Evolutionary conservation across 2,329 filamentous ascomycete species (phyloP), one percentile per base, ranked within the genome.

Genomic region (Aureobasidium pullulans): DNA sequence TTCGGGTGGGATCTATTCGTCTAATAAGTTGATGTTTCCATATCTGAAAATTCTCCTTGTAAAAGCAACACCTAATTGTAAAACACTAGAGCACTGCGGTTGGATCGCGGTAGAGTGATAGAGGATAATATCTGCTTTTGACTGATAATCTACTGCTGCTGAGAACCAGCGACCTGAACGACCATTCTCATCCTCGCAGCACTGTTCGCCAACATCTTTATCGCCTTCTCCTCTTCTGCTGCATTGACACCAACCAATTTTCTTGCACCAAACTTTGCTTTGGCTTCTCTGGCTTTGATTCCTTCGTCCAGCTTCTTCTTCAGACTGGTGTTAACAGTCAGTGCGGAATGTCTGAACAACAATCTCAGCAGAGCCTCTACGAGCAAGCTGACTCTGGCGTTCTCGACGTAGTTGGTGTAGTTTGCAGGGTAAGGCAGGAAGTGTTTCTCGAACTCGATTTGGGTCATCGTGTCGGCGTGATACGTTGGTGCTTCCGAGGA

Each of bases 381-480:
- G 32, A 88, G 71, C 9, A 92, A 72, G 1, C 86, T 85, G 39
- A 92, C 77, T 69, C 88, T 88, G 31, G 86, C 85, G 65, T 94
- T 92, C 63, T 90, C 87, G 19, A 83, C 79, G 0, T 81, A 71
- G 6, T 77, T 79, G 13, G 80, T 75, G 0, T 80, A 83, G 61
- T 82, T 85, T 1, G 89, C 87, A 0, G 86, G 77, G 64, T 81
- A 84, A 0, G 83, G 83, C 2, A 90, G 78, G 69, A 84, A 92
- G 66, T 84, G 85, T 44, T 76, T 63, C 61, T 83, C 78, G 19
- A 86, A 73, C 15, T 79, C 77, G 0, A 68, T 50, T 62, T 80
- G 77, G 4, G 71, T 78, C 19, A 86, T 69, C n/a, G 71, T 73
- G 29, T 75, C 70, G 9, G 74, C 72, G 4, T 72, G 70, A 36